phyloP scores from a whole-genome alignment of 192 early-diverging fungal species.

The Backusella parvicylindrica region DNA sequence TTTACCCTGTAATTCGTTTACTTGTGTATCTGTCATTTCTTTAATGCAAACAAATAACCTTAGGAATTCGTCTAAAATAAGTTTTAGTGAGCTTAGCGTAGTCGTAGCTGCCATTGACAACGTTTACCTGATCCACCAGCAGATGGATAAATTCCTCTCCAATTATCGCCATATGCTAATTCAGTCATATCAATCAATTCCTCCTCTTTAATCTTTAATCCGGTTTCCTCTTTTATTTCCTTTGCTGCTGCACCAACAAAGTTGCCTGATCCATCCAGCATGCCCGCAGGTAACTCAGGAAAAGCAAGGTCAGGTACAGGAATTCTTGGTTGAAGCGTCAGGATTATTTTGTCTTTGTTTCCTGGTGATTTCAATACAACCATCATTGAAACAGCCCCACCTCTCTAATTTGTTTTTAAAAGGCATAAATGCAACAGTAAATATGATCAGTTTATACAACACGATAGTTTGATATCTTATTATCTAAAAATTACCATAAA shows the following conservation, averaged over 20 bases:
- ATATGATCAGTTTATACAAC: neutral
- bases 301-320: constrained; percentile 58
- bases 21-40: constrained; percentile 41
- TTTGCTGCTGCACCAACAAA: constrained; percentile 76
- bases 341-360: constrained; percentile 52
- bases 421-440: neutral
- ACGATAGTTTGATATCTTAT: neutral
- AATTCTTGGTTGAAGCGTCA: constrained; percentile 74
- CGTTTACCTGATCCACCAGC: constrained; percentile 61
- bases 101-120: neutral
- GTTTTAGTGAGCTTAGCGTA: neutral
- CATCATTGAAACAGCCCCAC: constrained; percentile 69
- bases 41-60: constrained; percentile 69
- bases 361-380: constrained; percentile 54
- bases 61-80: constrained; percentile 56
- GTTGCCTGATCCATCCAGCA: constrained; percentile 72
- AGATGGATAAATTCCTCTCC: constrained; percentile 64
- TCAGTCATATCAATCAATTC: constrained; percentile 69
- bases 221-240: constrained; percentile 84
- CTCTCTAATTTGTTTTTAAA: constrained; percentile 56
- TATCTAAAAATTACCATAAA: constrained; percentile 60
- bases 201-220: constrained; percentile 48
- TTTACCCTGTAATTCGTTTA: constrained; percentile 57
- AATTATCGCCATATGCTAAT: constrained; percentile 42
- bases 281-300: constrained; percentile 81